phyloP scores from a whole-genome alignment of 345 rosid genomes.

The Rhizophora apiculata region DNA sequence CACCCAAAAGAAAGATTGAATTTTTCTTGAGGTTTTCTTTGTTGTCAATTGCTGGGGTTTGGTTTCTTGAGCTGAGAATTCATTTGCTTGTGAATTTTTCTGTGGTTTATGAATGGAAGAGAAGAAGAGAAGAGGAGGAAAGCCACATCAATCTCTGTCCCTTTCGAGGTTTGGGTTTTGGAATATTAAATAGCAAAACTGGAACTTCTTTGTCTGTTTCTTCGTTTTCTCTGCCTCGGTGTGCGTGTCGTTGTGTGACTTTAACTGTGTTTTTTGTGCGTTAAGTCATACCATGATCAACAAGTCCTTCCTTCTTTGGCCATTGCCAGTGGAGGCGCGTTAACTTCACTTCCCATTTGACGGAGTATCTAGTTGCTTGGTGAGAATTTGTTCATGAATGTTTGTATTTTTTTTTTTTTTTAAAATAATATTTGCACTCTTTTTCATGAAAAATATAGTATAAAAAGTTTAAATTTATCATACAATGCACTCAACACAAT shows the following conservation, averaged over 20 bases:
- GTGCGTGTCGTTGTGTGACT: too few species aligned
- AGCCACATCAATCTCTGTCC: too few species aligned
- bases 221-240: too few species aligned
- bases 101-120: background rate
- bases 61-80: background rate
- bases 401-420: too few species aligned
- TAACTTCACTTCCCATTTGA: background rate
- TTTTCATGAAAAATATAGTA: too few species aligned
- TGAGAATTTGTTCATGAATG: too few species aligned
- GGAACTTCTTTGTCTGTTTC: background rate
- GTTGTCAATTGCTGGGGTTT: background rate
- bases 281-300: background rate
- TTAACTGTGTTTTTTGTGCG: too few species aligned
- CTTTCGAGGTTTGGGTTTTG: background rate
- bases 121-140: background rate
- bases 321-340: constrained; percentile 5
- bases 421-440: too few species aligned
- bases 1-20: background rate
- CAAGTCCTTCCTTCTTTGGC: background rate
- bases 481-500: too few species aligned
- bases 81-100: background rate
- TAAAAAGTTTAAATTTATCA: too few species aligned
- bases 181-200: constrained; percentile 1
- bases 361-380: too few species aligned
- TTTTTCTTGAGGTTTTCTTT: too few species aligned